Base-by-base conservation (phyloP, 1,284 basidiomycete species). In the Sparassis latifolia region DNA sequence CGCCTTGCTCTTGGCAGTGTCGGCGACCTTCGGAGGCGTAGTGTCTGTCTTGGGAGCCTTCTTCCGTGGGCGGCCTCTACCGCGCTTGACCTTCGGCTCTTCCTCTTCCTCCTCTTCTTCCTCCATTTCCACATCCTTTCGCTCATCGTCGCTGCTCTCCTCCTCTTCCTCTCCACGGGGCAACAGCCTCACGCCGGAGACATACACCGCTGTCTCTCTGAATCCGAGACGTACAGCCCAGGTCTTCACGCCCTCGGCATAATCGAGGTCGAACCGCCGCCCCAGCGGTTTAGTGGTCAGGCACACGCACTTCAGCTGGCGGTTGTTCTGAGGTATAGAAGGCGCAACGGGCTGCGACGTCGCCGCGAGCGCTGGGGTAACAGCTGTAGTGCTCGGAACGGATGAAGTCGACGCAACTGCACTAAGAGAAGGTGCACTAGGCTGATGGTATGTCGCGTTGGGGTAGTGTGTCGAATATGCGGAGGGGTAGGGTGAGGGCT, bases 161-260 rank as follows among this genome's bases (percentile, higher is more conserved):
- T 64, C 72, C 20, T 74, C 75, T 2, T 75, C 77, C n/a, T 71
- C 72, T 20, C 78, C 78, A 30, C 70, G 75, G 47, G 69, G 62
- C 5, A 79, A 45, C 59, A 84, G 80, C 50, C 68, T 65, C 53
- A 89, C 69, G 52, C 78, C 75, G 38, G 69, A 69, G 38, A 88
- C 61, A 45, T 72, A 63, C 29, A 88, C 47, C 3, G 70, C 71
- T 7, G 71, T 71, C 62, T 88, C 84, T 5, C 71, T 72, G 2
- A 69, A 68, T 10, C 69, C 68, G 33, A 89, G 69, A 44, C 80
- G 73, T 64, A 87, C 66, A 2, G 78, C 77, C 85, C 86, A 88
- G 43, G 68, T 77, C 62, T 76, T 79, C 40, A 87, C 85, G 12
- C 84, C 82, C 49, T 86, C 81, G 42, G 70, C 70, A 52, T 78